These are phyloP conservation scores for Articulospora tetracladia DNA, from an alignment of 495 filamentous ascomycete genomes.

Conservation along the genomic window DNA sequence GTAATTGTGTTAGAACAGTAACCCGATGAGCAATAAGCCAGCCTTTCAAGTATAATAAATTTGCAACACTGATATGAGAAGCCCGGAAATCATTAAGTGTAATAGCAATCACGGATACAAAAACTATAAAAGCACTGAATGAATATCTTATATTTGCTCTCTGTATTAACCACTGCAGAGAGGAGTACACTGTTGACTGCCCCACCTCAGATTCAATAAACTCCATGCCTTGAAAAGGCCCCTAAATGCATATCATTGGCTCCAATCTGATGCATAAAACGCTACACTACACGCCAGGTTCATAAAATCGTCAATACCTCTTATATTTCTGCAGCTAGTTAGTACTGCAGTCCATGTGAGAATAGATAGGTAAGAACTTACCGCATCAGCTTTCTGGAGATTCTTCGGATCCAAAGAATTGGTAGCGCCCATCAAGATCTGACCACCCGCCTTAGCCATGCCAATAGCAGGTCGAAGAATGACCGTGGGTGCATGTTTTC, in stretches of 20 bases:
- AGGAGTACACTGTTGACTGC: too few relatives aligned
- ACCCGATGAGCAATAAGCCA: too few relatives aligned
- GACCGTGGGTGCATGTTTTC: conserved; percentile 80
- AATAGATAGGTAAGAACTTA: conserved; percentile 39
- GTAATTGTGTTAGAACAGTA: too few relatives aligned
- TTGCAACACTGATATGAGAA: too few relatives aligned
- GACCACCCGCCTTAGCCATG: conserved; percentile 81
- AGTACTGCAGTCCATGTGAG: background rate
- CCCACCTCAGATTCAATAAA: background rate
- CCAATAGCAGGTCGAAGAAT: conserved; percentile 83
- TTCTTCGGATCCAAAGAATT: conserved; percentile 88
- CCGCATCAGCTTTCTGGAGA: conserved; percentile 79
- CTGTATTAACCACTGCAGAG: too few relatives aligned
- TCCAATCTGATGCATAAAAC: conserved; percentile 20
- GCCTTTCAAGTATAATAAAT: too few relatives aligned
- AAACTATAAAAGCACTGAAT: too few relatives aligned
- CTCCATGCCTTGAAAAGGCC: background rate
- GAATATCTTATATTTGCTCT: too few relatives aligned
- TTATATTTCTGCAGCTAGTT: conserved; percentile 30
- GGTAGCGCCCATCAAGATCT: conserved; percentile 87
- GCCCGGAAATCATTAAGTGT: too few relatives aligned
- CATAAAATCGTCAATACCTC: conserved; percentile 24
- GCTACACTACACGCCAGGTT: background rate
- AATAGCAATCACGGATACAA: too few relatives aligned
- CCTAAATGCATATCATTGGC: conserved; percentile 8